Evolutionary conservation across 192 early-diverging fungal genomes (phyloP), one percentile per base, ranked within the genome.

Genomic region (Coemansia sp.): DNA sequence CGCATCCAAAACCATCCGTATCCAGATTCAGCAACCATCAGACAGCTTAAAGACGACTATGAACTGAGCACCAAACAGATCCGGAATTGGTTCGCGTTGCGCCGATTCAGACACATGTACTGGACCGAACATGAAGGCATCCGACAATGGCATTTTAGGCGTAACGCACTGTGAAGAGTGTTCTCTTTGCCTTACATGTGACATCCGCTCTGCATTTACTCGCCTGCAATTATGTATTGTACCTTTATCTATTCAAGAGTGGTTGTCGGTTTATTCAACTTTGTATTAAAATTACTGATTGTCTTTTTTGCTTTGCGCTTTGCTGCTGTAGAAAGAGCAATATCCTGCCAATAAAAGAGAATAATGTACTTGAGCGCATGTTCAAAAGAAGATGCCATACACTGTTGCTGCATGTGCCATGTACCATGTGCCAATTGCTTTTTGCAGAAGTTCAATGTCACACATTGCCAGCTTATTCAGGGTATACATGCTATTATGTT

Each of bases 1-100:
- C n/a, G 15, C 17, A 79, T 79, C 11, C 56, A 57, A 9, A 37
- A 66, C 37, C 49, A 79, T 21, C 76, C 76, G 6, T 79, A 73
- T 4, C 76, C 76, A 4, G 58, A 25, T 17, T 37, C 35, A 0
- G 39, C 49, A 17, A 56, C 62, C 17, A 64, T 79, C 5, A 51
- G 56, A 15, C 15, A 38, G 19, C 57, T 79, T 47, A 45, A 55
- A 32, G 21, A 37, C 1, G 41, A 52, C 15, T 65, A 47, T 52
- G 64, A 60, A 0, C 57, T 79, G 32, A 67, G 53, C 39, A 62
- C 60, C 15, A 73, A 66, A 52, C 76, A 79, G 53, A 56, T 79
- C 25, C 63, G 67, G 19, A 79, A 79, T 27, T 79, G 76, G 76
- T 79, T 79, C 57, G 76, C 71, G 8, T 37, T 79, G 25, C 76